Conservation (phyloP, 2,329 filamentous ascomycete species). For the Emergomyces orientalis region DNA sequence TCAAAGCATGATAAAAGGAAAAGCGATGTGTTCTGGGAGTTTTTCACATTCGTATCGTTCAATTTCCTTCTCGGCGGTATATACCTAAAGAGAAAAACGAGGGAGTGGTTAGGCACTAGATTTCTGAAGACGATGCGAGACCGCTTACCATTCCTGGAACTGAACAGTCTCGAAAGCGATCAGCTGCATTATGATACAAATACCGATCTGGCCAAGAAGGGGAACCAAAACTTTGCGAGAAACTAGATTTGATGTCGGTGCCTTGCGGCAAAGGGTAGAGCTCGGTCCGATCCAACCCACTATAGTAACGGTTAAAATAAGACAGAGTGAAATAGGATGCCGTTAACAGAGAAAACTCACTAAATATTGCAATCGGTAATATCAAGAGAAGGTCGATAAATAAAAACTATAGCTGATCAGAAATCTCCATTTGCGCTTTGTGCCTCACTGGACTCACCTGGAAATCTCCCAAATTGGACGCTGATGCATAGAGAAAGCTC, state of each 20-base stretch:
- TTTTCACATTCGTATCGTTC: conserved; percentile 74
- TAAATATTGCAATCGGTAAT: conserved; percentile 92
- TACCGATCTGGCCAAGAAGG: conserved; percentile 74
- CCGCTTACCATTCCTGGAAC: conserved; percentile 62
- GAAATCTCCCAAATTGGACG: conserved; percentile 91
- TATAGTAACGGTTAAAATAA: conserved; percentile 21
- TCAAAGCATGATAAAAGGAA: conserved; percentile 91
- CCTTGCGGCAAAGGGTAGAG: conserved; percentile 65
- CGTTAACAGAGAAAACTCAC: conserved; percentile 35
- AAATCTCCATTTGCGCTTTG: neutral
- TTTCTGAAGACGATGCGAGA: neutral
- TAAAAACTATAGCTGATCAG: conserved; percentile 52
- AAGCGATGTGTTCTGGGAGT: conserved; percentile 85
- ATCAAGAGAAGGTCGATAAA: conserved; percentile 93
- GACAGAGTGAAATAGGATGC: neutral
- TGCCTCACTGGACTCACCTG: conserved; percentile 45
- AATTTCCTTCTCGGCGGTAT: conserved; percentile 67
- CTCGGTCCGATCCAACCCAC: conserved; percentile 93
- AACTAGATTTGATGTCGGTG: conserved; percentile 84
- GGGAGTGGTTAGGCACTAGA: neutral
- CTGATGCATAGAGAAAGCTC: conserved; percentile 88
- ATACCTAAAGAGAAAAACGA: conserved; percentile 46
- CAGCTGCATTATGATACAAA: conserved; percentile 70
- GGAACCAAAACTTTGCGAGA: conserved; percentile 86
- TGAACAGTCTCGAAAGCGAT: conserved; percentile 65